Evolutionary conservation across 2,329 filamentous ascomycete species (phyloP).

Genomic region (Colletotrichum truncatum): DNA sequence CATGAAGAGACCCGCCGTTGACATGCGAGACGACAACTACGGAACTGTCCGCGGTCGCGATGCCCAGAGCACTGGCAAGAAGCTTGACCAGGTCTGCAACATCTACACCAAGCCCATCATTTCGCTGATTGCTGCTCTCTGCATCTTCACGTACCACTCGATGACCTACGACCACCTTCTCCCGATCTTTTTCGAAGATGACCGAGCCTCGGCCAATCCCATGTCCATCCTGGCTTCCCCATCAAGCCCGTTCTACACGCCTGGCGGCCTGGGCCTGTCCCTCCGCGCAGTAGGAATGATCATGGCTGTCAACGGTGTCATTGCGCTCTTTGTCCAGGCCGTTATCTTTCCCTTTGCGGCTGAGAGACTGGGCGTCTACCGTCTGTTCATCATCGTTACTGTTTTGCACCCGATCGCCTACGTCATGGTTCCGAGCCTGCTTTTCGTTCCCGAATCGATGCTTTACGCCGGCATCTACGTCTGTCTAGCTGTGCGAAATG

Average conservation of each 20-base stretch:
- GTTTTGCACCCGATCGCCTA: conserved; percentile 71
- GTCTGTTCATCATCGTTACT: conserved; percentile 66
- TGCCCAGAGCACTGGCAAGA: conserved; percentile 45
- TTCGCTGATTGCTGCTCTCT: conserved; percentile 82
- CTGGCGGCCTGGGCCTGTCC: conserved; percentile 70
- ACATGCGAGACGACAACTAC: conserved; percentile 81
- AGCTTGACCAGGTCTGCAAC: conserved; percentile 42
- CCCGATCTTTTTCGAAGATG: conserved; percentile 92
- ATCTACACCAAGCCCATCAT: conserved; percentile 71
- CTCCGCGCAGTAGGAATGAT: conserved; percentile 70
- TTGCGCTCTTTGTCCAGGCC: conserved; percentile 67
- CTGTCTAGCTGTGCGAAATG: conserved; percentile 65
- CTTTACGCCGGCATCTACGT: conserved; percentile 67
- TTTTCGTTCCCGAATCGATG: conserved; percentile 60
- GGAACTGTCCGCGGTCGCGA: conserved; percentile 68
- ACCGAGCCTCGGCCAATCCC: conserved; percentile 52
- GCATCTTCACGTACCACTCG: conserved; percentile 92
- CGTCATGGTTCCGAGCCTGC: conserved; percentile 65
- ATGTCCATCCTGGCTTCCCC: conserved; percentile 43
- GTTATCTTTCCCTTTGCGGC: conserved; percentile 70
- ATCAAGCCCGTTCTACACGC: conserved; percentile 61
- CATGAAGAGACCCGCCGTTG: conserved; percentile 75
- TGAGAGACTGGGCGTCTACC: conserved; percentile 65
- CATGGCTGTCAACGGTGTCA: conserved; percentile 66
- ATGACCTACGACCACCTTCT: conserved; percentile 95